Evolutionary conservation across 108 stramenopile genomes (phyloP).

Genomic region (Cylindrotheca fusiformis): DNA sequence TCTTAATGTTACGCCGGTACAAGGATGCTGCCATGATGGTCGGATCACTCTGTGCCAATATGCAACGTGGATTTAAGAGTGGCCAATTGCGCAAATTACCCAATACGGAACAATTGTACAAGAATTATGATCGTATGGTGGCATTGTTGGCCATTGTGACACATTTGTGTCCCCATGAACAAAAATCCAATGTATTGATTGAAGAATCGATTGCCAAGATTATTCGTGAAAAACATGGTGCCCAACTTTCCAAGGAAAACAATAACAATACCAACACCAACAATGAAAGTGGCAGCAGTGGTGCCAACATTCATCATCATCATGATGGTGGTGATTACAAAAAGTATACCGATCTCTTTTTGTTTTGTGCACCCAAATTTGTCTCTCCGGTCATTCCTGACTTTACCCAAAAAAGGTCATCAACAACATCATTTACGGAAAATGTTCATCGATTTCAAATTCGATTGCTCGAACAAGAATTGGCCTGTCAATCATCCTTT

Average conservation of each 20-base stretch:
- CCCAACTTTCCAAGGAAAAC: conserved; percentile 72
- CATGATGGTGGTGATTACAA: too few relatives aligned
- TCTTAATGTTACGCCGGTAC: conserved; percentile 94
- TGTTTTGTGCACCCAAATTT: conserved; percentile 81
- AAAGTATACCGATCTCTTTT: conserved; percentile 84
- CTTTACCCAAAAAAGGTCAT: conserved; percentile 36
- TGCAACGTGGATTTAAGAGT: conserved; percentile 85
- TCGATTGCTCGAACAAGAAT: conserved; percentile 80
- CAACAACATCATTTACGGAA: conserved; percentile 31
- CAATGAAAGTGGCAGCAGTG: too few relatives aligned
- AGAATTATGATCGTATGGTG: conserved; percentile 86
- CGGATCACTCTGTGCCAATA: conserved; percentile 69
- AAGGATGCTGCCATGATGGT: conserved; percentile 83
- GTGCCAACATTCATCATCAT: too few relatives aligned
- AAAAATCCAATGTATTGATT: conserved; percentile 21
- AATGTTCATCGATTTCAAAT: conserved; percentile 85
- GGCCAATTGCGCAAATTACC: conserved; percentile 75
- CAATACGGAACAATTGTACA: conserved; percentile 77
- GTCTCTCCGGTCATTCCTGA: conserved; percentile 82
- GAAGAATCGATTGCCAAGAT: conserved; percentile 72
- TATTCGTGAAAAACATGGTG: conserved; percentile 89
- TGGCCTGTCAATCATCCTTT: conserved; percentile 61
- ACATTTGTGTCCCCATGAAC: conserved; percentile 55
- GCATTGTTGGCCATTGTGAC: conserved; percentile 82
- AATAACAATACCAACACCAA: too few relatives aligned